Percentiles rank a stretch among this genome's conserved stretches.
Evolutionary conservation across 495 filamentous ascomycete genomes (phyloP).

Genomic region (Opeltia flavorubescens): DNA sequence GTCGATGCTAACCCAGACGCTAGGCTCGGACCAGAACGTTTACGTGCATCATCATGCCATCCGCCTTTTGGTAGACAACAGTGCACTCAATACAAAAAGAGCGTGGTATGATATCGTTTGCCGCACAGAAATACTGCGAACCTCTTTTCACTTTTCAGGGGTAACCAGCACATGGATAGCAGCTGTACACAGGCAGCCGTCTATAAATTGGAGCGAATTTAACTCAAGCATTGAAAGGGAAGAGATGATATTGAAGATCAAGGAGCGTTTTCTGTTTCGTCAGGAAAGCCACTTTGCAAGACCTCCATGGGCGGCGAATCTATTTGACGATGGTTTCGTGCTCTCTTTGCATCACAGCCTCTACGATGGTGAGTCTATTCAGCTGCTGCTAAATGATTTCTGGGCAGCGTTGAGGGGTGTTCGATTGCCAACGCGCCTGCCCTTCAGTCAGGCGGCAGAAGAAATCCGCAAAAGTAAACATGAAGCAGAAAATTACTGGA

Average conservation of each 20-base stretch:
- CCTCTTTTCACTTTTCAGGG: conserved; percentile 11
- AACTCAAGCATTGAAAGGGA: background rate
- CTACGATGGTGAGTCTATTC: conserved; percentile 64
- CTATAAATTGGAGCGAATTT: conserved; percentile 2
- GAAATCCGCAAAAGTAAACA: too few relatives aligned
- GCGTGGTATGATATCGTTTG: conserved; percentile 6
- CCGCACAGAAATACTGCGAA: conserved; percentile 17
- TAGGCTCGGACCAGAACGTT: conserved; percentile 13
- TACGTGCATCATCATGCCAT: conserved; percentile 19
- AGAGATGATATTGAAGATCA: background rate
- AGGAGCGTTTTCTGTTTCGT: conserved; percentile 2
- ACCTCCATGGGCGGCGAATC: conserved; percentile 3
- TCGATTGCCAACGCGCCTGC: background rate
- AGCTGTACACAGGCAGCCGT: conserved; percentile 4
- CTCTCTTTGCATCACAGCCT: conserved; percentile 63
- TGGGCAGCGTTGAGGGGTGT: background rate
- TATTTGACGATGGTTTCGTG: conserved; percentile 18
- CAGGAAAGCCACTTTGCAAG: conserved; percentile 6
- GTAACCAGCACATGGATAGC: conserved; percentile 7
- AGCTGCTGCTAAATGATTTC: conserved; percentile 40
- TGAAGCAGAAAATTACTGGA: too few relatives aligned
- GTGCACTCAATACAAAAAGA: conserved; percentile 2
- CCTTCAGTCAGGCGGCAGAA: conserved; percentile 12
- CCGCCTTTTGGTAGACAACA: conserved; percentile 1
- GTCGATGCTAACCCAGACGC: conserved; percentile 18